A percentile compares a stretch with the other conserved stretches of the same genome.
phyloP scores from a whole-genome alignment of 352 stramenopile genomes.

The Globisporangium rhizosaccharum region DNA sequence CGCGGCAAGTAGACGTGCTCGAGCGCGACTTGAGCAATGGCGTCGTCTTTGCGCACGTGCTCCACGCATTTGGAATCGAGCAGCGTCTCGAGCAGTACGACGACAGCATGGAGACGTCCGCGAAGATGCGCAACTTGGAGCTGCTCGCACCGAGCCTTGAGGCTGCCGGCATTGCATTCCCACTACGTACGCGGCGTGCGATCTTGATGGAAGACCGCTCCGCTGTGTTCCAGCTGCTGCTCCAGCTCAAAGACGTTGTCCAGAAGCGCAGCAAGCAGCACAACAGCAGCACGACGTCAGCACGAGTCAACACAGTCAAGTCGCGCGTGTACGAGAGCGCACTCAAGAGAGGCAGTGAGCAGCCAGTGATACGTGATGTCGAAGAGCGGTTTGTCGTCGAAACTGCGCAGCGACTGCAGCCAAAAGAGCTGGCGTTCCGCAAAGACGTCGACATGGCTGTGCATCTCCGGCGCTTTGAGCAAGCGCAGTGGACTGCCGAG shows the following conservation, averaged over 20 bases:
- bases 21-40: constrained; percentile 68
- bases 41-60: constrained; percentile 56
- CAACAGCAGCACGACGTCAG: not conserved
- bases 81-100: constrained; percentile 40
- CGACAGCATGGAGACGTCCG: constrained; percentile 23
- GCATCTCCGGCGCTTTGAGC: constrained; percentile 53
- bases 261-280: constrained; percentile 19
- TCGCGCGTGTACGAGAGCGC: constrained; percentile 8
- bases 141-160: constrained; percentile 34
- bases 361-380: constrained; percentile 24
- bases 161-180: constrained; percentile 31
- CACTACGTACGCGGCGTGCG: constrained; percentile 30
- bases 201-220: constrained; percentile 69
- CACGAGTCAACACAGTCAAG: not conserved
- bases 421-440: constrained; percentile 39
- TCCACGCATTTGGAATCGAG: constrained; percentile 46
- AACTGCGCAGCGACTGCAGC: constrained; percentile 33
- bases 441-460: constrained; percentile 71
- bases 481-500: constrained; percentile 49
- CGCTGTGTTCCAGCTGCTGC: constrained; percentile 44
- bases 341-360: not conserved
- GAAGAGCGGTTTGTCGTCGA: constrained; percentile 52
- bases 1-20: constrained; percentile 37
- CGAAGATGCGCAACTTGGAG: constrained; percentile 63
- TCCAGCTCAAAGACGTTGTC: constrained; percentile 56